Evolutionary conservation across 768 basidiomycete genomes (phyloP).

Genomic region (Collybia nuda): DNA sequence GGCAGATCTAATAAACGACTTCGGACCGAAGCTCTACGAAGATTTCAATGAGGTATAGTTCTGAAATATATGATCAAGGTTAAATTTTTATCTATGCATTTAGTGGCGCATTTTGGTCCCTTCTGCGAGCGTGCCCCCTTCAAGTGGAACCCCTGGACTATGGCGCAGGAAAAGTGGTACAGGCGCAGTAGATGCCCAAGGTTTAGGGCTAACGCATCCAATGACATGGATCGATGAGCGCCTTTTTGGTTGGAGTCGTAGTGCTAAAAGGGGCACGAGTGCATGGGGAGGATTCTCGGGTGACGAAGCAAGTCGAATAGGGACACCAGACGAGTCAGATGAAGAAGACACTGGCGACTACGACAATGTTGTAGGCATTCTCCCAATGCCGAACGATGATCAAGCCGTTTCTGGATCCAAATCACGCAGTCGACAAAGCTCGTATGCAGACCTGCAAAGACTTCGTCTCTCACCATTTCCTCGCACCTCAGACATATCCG

Average conservation of each 20-base stretch:
- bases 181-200: constrained; percentile 84
- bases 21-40: constrained; percentile 83
- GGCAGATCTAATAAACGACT: constrained; percentile 80
- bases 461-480: constrained; percentile 39
- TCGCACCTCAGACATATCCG: not conserved
- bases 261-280: constrained; percentile 75
- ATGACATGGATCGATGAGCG: constrained; percentile 96
- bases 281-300: constrained; percentile 70
- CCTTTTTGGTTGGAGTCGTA: constrained; percentile 88
- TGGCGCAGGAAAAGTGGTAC: constrained; percentile 81
- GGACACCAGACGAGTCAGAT: constrained; percentile 77
- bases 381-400: constrained; percentile 50
- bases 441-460: constrained; percentile 81
- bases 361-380: constrained; percentile 77
- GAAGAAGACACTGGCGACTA: constrained; percentile 91
- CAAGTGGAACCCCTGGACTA: constrained; percentile 68
- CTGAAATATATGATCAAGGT: constrained; percentile 8
- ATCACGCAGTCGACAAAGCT: constrained; percentile 62
- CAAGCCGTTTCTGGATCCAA: constrained; percentile 33
- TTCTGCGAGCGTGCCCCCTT: constrained; percentile 83
- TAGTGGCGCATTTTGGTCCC: constrained; percentile 82
- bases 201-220: constrained; percentile 82
- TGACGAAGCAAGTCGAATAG: constrained; percentile 61
- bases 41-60: constrained; percentile 77
- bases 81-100: constrained; percentile 1